These are phyloP conservation scores for Retiboletus fuscus DNA, from an alignment of 1,284 basidiomycete species.

Conservation along the genomic window DNA sequence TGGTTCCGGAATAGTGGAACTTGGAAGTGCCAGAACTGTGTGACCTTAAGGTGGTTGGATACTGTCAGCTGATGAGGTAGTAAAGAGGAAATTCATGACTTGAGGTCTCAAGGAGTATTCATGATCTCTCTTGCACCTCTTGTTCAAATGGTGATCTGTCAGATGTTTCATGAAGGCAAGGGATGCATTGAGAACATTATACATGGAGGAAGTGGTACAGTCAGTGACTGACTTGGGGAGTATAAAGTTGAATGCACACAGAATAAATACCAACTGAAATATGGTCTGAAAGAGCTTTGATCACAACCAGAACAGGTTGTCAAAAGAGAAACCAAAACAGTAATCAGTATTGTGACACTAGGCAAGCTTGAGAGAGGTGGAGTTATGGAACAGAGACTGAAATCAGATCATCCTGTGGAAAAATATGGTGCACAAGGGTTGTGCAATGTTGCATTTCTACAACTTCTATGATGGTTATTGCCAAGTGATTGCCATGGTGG, in stretches of 20 bases:
- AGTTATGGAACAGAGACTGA: slow-evolving; percentile 37
- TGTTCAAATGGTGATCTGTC: slow-evolving; percentile 52
- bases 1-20: too few species aligned
- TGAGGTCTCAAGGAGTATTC: slow-evolving; percentile 40
- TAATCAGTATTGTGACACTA: slow-evolving; percentile 34
- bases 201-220: slow-evolving; percentile 23
- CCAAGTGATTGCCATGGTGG: too few species aligned
- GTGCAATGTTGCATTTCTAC: too few species aligned
- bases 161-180: slow-evolving; percentile 39
- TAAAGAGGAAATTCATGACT: slow-evolving; percentile 65
- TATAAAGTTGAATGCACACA: slow-evolving; percentile 31
- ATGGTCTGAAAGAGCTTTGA: slow-evolving; percentile 40
- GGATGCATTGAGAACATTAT: slow-evolving; percentile 17
- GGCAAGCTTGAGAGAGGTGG: slow-evolving; percentile 30
- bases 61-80: too few species aligned
- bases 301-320: slow-evolving; percentile 44
- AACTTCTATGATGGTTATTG: too few species aligned
- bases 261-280: slow-evolving; percentile 48
- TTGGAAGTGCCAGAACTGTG: too few species aligned
- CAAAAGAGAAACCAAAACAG: slow-evolving; percentile 23
- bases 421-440: too few species aligned
- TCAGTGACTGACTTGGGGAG: slow-evolving; percentile 33
- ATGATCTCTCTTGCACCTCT: slow-evolving; percentile 59
- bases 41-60: too few species aligned
- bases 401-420: too few species aligned